Conservation (phyloP, 73 alveolate genomes). For the Breviolum minutum region DNA sequence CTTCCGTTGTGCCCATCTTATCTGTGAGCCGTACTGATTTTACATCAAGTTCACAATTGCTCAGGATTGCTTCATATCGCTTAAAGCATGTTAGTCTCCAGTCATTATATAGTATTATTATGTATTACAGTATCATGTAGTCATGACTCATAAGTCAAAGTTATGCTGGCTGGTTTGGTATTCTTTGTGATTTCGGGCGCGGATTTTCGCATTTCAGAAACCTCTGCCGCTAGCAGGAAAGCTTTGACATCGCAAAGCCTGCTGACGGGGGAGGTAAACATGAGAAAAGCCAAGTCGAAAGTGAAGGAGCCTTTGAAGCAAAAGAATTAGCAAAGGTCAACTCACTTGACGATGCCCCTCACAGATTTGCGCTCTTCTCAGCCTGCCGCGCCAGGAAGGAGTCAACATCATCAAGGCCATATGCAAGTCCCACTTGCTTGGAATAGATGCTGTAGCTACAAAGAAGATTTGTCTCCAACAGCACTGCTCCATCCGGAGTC, state of each 20-base stretch:
- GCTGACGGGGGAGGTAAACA: not conserved
- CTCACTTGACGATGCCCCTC: conserved; percentile 26
- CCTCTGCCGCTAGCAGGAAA: conserved; percentile 42
- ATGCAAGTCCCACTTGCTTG: conserved; percentile 72
- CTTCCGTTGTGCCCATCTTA: conserved; percentile 35
- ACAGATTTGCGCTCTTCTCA: conserved; percentile 54
- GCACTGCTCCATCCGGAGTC: conserved; percentile 72
- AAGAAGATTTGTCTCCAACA: conserved; percentile 77
- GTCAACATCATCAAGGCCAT: conserved; percentile 87
- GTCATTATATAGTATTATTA: not conserved
- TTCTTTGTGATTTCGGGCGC: conserved; percentile 20
- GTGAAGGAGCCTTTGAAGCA: conserved; percentile 57
- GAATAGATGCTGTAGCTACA: conserved; percentile 93
- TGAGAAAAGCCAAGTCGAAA: not conserved
- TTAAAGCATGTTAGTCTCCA: not conserved
- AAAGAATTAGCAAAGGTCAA: conserved; percentile 51
- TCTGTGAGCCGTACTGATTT: not conserved
- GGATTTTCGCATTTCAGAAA: conserved; percentile 1
- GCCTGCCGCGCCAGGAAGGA: conserved; percentile 87
- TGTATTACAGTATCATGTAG: not conserved
- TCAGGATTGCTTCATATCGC: not conserved
- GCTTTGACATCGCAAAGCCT: conserved; percentile 79
- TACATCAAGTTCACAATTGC: too few relatives aligned
- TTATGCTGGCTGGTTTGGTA: not conserved
- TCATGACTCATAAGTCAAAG: not conserved